Evolutionary conservation across 805 yeast species (phyloP).

Genomic region (Wickerhamomyces sydowiorum): DNA sequence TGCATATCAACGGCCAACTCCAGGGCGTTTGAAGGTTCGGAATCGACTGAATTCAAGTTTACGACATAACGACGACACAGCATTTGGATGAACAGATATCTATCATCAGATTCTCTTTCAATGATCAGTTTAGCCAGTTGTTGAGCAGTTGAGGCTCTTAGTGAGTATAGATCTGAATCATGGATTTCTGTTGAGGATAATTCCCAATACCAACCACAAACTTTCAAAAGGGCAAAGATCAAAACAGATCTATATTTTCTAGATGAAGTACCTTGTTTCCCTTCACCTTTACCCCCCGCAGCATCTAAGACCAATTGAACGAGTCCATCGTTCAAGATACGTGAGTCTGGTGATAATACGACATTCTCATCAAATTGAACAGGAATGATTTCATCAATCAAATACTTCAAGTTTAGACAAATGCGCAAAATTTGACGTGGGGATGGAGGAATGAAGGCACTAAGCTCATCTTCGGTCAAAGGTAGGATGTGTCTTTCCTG

Average conservation of each 20-base stretch:
- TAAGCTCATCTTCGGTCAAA: not conserved
- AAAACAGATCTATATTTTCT: slow-evolving; percentile 62
- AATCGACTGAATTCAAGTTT: slow-evolving; percentile 54
- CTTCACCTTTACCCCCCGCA: slow-evolving; percentile 74
- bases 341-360: slow-evolving; percentile 51
- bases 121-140: slow-evolving; percentile 64
- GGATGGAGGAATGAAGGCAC: slow-evolving; percentile 35
- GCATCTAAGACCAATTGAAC: slow-evolving; percentile 60
- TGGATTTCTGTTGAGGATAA: slow-evolving; percentile 55
- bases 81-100: slow-evolving; percentile 66
- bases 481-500: not conserved
- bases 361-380: slow-evolving; percentile 47
- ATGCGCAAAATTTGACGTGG: slow-evolving; percentile 65
- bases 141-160: slow-evolving; percentile 69
- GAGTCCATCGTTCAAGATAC: slow-evolving; percentile 53
- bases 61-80: slow-evolving; percentile 71
- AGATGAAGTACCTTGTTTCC: slow-evolving; percentile 45
- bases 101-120: slow-evolving; percentile 49
- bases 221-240: slow-evolving; percentile 66
- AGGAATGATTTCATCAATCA: slow-evolving; percentile 70
- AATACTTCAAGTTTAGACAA: slow-evolving; percentile 63
- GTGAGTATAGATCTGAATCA: slow-evolving; percentile 56
- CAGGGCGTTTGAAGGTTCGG: slow-evolving; percentile 65
- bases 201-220: slow-evolving; percentile 72
- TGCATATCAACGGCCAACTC: slow-evolving; percentile 88